phyloP scores from a whole-genome alignment of 1,284 basidiomycete genomes.

The Somion occarium region DNA sequence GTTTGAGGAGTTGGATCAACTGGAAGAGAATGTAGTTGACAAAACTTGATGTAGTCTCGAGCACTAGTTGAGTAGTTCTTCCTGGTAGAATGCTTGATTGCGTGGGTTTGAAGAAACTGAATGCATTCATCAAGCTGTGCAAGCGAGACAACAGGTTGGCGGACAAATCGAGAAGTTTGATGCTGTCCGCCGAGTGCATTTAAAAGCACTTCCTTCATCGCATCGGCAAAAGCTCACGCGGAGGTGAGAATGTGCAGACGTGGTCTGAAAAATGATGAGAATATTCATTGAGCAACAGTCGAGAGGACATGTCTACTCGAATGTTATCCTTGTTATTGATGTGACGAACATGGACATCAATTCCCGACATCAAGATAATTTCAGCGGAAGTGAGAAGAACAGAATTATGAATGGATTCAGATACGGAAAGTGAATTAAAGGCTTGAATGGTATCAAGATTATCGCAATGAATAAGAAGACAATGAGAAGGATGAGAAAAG shows the following conservation, averaged over 20 bases:
- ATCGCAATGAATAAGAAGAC: constrained; percentile 26
- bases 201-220: not conserved
- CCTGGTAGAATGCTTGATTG: not conserved
- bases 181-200: not conserved
- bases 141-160: not conserved
- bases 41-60: not conserved
- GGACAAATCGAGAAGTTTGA: not conserved
- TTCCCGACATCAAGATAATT: constrained; percentile 15
- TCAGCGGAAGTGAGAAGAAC: constrained; percentile 26
- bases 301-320: constrained; percentile 25
- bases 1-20: not conserved
- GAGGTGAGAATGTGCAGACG: not conserved
- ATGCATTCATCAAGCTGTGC: not conserved
- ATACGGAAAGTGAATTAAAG: constrained; percentile 27
- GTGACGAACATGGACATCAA: constrained; percentile 23
- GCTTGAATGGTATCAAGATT: constrained; percentile 30
- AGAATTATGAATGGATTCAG: constrained; percentile 26
- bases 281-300: constrained; percentile 12
- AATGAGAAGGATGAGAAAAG: not conserved
- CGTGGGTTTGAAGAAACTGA: not conserved
- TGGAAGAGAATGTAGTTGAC: not conserved
- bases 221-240: not conserved
- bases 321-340: constrained; percentile 20
- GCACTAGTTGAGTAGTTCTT: not conserved
- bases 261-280: not conserved